phyloP scores from a whole-genome alignment of 202 grass and related monocot genomes.

The Zizania palustris region DNA sequence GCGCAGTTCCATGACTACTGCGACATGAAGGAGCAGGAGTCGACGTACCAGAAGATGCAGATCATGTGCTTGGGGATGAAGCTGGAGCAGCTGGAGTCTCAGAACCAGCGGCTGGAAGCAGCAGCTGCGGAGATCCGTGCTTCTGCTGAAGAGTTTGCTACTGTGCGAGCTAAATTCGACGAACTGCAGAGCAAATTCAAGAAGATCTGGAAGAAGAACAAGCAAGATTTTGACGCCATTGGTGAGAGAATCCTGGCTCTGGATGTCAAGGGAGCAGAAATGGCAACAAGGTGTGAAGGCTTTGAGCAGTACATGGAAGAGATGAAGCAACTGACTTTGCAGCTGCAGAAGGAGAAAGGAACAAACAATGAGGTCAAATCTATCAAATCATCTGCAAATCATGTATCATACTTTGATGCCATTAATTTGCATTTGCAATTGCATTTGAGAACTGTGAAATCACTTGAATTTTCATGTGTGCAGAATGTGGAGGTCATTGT shows the following conservation, averaged over 20 bases:
- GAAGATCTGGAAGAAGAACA: slow-evolving; percentile 47
- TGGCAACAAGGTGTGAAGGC: slow-evolving; percentile 42
- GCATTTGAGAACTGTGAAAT: not conserved
- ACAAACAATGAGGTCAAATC: slow-evolving; percentile 38
- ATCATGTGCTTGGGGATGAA: slow-evolving; percentile 90
- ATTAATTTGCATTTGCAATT: not conserved
- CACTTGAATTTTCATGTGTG: not conserved
- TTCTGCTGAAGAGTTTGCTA: slow-evolving; percentile 33
- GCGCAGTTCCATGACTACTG: slow-evolving; percentile 64
- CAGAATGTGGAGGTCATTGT: slow-evolving; percentile 67
- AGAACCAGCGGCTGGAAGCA: slow-evolving; percentile 67
- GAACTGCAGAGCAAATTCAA: slow-evolving; percentile 48
- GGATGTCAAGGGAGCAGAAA: slow-evolving; percentile 52
- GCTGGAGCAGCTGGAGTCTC: slow-evolving; percentile 66
- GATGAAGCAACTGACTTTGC: slow-evolving; percentile 53
- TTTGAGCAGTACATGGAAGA: slow-evolving; percentile 55
- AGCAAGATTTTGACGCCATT: slow-evolving; percentile 39
- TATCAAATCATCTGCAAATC: not conserved
- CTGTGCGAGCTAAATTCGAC: slow-evolving; percentile 44
- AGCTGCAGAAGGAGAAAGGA: slow-evolving; percentile 57
- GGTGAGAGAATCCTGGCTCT: slow-evolving; percentile 43
- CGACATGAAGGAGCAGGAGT: slow-evolving; percentile 70
- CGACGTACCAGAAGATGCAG: slow-evolving; percentile 80
- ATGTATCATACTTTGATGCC: not conserved
- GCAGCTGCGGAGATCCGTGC: slow-evolving; percentile 32